Conservation (phyloP, 805 yeast genomes). For the Hanseniaspora singularis region DNA sequence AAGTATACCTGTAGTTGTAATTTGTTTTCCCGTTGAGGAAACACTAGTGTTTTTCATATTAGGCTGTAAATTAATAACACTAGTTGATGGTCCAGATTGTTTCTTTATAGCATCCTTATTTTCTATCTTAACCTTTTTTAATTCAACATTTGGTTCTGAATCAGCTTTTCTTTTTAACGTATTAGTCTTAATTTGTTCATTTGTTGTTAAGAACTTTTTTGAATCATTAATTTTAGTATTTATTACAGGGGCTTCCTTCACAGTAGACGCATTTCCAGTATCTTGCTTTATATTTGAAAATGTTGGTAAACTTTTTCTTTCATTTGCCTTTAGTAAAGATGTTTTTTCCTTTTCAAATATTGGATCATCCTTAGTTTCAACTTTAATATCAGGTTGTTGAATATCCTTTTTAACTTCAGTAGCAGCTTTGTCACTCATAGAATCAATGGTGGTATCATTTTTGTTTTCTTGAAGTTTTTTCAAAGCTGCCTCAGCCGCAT, state of each 20-base stretch:
- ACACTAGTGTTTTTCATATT: conserved; percentile 14
- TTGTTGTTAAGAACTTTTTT: too few species aligned
- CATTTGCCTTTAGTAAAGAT: background rate
- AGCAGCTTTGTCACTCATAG: background rate
- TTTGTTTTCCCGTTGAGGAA: conserved; percentile 7
- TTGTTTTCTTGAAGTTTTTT: background rate
- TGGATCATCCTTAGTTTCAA: background rate
- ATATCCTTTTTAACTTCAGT: background rate
- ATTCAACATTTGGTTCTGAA: background rate
- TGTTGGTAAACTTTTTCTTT: background rate
- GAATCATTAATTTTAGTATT: too few species aligned
- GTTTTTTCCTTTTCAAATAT: background rate
- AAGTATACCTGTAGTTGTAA: conserved; percentile 4
- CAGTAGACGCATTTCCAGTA: background rate
- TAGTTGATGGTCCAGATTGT: conserved; percentile 5
- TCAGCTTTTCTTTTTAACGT: background rate
- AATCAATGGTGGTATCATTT: background rate
- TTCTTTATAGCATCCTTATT: background rate
- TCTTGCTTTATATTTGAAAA: background rate
- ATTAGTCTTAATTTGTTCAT: background rate
- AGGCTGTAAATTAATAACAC: conserved; percentile 10
- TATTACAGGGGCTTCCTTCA: too few species aligned
- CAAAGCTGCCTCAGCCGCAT: conserved; percentile 9
- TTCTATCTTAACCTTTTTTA: conserved; percentile 7
- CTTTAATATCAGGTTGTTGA: background rate